Evolutionary conservation across 257 asterid genomes (phyloP), one percentile per base, ranked within the genome.

Genomic region (Solanum lignicaule): DNA sequence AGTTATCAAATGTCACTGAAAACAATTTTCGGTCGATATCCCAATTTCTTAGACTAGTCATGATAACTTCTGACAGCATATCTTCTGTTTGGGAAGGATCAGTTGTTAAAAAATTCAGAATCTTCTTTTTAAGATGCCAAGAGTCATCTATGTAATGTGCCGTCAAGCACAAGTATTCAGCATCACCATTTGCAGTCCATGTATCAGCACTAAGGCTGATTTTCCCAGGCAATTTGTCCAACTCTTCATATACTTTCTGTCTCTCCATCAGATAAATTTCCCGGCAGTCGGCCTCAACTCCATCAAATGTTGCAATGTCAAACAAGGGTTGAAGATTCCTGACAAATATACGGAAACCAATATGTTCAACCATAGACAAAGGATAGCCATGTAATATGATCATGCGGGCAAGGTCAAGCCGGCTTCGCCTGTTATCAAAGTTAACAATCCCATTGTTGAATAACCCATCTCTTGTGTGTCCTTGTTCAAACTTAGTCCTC

Each of bases 311-410:
- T 83, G 89, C 92, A 21, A 93, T 89, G 85, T 95, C 98, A 86
- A 95, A 97, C 91, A 95, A 92, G 9, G 98, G 99, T 90, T 95
- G 99, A 75, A 97, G 95, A 91, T 95, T 94, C 88, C 94, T 92
- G 68, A 94, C 93, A 90, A 97, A 97, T 25, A 89, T 86, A 91
- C 89, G 94, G 95, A 97, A 97, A 68, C 99, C 98, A 90, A 92
- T 87, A 89, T 97, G 95, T 87, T 93, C 98, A 90, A 95, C 98
- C 97, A 97, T 95, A 85, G 91, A 90, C 87, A 97, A 86, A 62
- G 98, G 95, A 89, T 95, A 97, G 55, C 98, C 96, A 87, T 95
- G 99, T 92, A 95, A 84, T 86, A 95, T 95, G 83, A 97, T 95
- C 99, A 97, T 97, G 13, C 98, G 96, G 69, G 98, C 96, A 88